phyloP scores from a whole-genome alignment of 306 rosid species.

The Sphenostylis stenocarpa region DNA sequence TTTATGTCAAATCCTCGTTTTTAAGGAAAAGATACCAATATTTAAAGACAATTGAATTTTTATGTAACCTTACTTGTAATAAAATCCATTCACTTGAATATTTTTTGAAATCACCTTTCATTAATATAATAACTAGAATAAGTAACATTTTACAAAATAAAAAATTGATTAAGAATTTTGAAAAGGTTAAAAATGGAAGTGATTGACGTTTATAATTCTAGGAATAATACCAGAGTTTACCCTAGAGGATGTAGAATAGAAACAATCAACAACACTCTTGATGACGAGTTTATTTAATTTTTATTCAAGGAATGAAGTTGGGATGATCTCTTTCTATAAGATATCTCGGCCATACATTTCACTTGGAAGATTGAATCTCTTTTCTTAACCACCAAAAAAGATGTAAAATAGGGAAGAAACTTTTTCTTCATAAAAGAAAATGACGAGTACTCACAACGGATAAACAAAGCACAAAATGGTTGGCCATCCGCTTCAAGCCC shows the following conservation, averaged over 20 bases:
- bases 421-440: neutral
- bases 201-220: neutral
- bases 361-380: constrained; percentile 1
- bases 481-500: neutral
- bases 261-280: neutral
- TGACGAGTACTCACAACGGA: neutral
- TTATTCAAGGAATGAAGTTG: neutral
- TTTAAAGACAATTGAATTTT: too few relatives aligned
- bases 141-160: too few relatives aligned
- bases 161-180: neutral
- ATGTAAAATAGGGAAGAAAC: neutral
- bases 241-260: neutral
- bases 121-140: neutral
- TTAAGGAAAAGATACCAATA: too few relatives aligned
- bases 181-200: neutral
- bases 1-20: neutral
- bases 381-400: constrained; percentile 5
- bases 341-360: constrained; percentile 16
- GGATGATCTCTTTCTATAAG: neutral
- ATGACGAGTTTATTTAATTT: neutral
- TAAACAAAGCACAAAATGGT: neutral
- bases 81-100: neutral
- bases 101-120: neutral
- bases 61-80: neutral
- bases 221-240: neutral